Evolutionary conservation across 208 protist genomes (phyloP), one percentile per base, ranked within the genome.

Genomic region (Trypanosoma scelopori): DNA sequence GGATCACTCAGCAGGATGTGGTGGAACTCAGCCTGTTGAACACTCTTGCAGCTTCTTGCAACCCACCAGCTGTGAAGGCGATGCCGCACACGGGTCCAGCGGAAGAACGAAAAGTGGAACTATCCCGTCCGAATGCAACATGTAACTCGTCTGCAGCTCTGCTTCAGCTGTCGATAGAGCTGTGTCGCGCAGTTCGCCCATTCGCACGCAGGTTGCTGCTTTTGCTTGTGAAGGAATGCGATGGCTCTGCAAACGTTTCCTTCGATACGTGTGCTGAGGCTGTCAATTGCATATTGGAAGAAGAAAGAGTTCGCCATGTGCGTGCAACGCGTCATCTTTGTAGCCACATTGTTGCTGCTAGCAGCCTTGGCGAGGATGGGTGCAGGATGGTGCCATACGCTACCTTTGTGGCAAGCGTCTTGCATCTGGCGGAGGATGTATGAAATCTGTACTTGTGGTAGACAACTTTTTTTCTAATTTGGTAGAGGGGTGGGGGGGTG

Each of bases 211-310:
- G 81, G 42, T 69, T 92, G 22, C 73, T 92, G 16, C 55, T 89
- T 11, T 37, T 65, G 47, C 76, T 89, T 32, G 63, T 85, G 66
- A 56, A 52, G 20, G 62, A 69, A 37, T 35, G 37, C 20, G 43
- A 25, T 47, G 55, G 57, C 9, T 25, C 65, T 22, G 49, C 32
- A 5, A 37, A 9, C 55, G 74, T 84, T 27, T 61, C 60, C 16
- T 56, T 67, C 20, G 69, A 66, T 22, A 56, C 45, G 41, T 92
- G 85, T 45, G 71, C 76, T 9, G 82, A 87, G 76, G 81, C 78
- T 6, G 67, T 85, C 18, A 89, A 89, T 62, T 59, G 48, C n/a
- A 60, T 92, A 27, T 65, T 92, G n/a, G 75, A 82, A 67, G 67
- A 61, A 39, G 74, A 81, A 45, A 71, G 70, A 12, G 69, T 85